These are phyloP conservation scores for Podospora pseudopauciseta DNA, from an alignment of 495 filamentous ascomycete genomes.

Conservation along the genomic window DNA sequence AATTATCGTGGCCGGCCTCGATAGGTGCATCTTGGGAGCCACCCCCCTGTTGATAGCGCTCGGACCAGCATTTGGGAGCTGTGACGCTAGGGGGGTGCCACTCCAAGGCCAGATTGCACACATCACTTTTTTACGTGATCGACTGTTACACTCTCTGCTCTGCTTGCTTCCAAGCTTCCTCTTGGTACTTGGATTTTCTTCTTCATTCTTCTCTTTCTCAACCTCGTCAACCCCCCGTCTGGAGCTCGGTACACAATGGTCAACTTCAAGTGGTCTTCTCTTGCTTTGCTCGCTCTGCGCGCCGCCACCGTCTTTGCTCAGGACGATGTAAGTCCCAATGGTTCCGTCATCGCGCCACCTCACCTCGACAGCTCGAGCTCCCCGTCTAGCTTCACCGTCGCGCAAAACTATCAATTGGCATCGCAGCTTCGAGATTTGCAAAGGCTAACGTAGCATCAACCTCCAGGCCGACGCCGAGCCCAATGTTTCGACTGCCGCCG, in stretches of 20 bases:
- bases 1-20: conserved; percentile 2
- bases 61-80: conserved; percentile 7
- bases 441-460: neutral
- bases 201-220: conserved; percentile 25
- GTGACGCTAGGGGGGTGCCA: conserved; percentile 1
- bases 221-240: conserved; percentile 22
- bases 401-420: conserved; percentile 1
- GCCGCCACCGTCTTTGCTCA: conserved; percentile 59
- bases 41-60: conserved; percentile 1
- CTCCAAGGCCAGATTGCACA: conserved; percentile 29
- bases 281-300: conserved; percentile 68
- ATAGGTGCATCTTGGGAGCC: conserved; percentile 24
- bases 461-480: conserved; percentile 19
- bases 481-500: conserved; percentile 40
- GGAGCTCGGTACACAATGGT: conserved; percentile 59
- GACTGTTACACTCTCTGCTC: neutral
- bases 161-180: conserved; percentile 9
- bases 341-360: conserved; percentile 11
- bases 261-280: conserved; percentile 64
- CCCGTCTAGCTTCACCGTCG: neutral
- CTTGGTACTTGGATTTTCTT: conserved; percentile 9
- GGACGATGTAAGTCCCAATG: conserved; percentile 53
- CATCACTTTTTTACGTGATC: conserved; percentile 20
- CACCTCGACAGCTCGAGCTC: neutral
- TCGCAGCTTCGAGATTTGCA: neutral